A percentile compares a stretch with the other conserved stretches of the same genome.
phyloP scores from a whole-genome alignment of 2,329 filamentous ascomycete species.

The Trichoderma brevicompactum region DNA sequence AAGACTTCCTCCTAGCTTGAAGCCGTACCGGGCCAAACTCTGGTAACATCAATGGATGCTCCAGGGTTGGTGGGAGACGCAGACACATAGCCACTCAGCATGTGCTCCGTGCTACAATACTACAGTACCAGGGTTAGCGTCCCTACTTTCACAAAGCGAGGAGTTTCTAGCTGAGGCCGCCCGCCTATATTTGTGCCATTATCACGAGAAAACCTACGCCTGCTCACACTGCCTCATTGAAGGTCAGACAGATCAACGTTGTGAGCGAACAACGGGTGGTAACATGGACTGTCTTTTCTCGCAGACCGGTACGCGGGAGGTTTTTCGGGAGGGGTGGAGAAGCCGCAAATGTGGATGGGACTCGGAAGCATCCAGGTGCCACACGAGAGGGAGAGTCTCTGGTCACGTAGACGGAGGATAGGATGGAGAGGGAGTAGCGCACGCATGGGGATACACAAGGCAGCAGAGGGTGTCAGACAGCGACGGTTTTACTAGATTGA shows the following conservation, averaged over 20 bases:
- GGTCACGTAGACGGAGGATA: background rate
- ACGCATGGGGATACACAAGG: constrained; percentile 12
- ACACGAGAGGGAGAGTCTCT: background rate
- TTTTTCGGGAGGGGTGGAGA: constrained; percentile 25
- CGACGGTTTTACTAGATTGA: constrained; percentile 28
- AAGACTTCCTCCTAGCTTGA: background rate
- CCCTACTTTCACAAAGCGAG: background rate
- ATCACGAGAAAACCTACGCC: background rate
- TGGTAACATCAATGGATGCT: background rate
- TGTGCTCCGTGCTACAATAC: background rate
- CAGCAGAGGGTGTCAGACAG: constrained; percentile 17
- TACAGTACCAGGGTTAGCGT: background rate
- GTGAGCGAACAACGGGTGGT: constrained; percentile 1
- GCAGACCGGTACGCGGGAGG: constrained; percentile 1
- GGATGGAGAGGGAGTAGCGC: background rate
- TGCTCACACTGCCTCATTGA: constrained; percentile 21
- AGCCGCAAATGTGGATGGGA: constrained; percentile 20
- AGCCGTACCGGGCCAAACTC: background rate
- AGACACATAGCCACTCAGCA: background rate
- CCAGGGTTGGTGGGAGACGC: background rate
- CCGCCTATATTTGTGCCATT: background rate
- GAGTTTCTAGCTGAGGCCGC: constrained; percentile 22
- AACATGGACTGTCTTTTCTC: background rate
- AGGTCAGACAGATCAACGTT: constrained; percentile 17
- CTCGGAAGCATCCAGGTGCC: constrained; percentile 24